Evolutionary conservation across 345 rosid species (phyloP), one percentile per base, ranked within the genome.

Genomic region (Gossypium turneri): DNA sequence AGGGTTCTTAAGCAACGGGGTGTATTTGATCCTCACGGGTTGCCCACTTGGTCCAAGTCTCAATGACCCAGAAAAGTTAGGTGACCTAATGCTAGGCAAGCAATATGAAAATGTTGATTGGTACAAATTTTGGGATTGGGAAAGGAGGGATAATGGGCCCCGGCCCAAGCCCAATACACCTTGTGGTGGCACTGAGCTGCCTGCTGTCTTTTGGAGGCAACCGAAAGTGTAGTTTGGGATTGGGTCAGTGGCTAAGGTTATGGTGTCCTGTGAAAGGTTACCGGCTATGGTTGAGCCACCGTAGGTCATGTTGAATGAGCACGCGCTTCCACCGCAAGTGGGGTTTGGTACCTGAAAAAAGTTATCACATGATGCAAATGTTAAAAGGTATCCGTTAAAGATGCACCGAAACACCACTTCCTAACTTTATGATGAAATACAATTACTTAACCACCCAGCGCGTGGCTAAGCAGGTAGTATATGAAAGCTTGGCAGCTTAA

Each of bases 121-220:
- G 78, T 91, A 95, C 2, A 93, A 81, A 73, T 60, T 78, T 77
- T 89, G 90, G 79, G 98, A 81, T 73, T 95, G 99, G 2, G 97
- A 89, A 70, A 90, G 60, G 17, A 95, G 76, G 1, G 99, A 95
- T 17, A 93, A 70, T 8, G 98, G 90, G 58, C 99, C 99, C 50
- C 99, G 88, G 24, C 97, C 94, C 9, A 93, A 74, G 10, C 99
- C 99, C 80, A 93, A 65, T 0, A 95, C 88, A 5, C 99, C 99
- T 78, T 95, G 99, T 0, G 94, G 88, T 13, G 98, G 98, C 16
- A 86, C 41, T 2, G 98, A 89, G 78, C 79, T 82, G 75, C 99
- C 98, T 0, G 91, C 76, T 79, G 91, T 73, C 41, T 84, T 84
- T 66, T 83, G 84, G 77, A 95, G 82, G 84, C 98, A 93, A 1